Percentiles rank a stretch among this genome's conserved stretches.
Evolutionary conservation across 2,329 filamentous ascomycete genomes (phyloP).

Genomic region (Pezicula radicicola): DNA sequence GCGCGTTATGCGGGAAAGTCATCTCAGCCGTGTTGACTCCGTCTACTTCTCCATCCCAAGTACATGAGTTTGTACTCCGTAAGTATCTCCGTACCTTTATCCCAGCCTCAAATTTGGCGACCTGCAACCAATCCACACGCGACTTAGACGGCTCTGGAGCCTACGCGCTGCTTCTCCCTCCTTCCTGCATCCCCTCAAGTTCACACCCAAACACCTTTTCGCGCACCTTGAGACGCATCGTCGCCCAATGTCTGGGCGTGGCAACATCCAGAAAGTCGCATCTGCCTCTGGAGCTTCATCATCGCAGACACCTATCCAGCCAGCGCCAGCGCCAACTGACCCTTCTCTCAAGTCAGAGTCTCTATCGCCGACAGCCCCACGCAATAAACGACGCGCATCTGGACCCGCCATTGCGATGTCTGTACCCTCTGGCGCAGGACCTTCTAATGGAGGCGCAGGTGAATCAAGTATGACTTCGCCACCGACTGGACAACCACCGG

Average conservation of each 20-base stretch:
- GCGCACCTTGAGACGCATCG: conserved; percentile 2
- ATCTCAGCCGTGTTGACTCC: conserved; percentile 23
- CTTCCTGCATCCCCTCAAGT: neutral
- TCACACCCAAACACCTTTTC: neutral
- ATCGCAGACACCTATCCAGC: conserved; percentile 6
- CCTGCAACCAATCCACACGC: conserved; percentile 23
- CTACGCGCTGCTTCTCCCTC: conserved; percentile 15
- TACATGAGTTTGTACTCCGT: conserved; percentile 18
- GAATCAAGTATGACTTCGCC: conserved; percentile 26
- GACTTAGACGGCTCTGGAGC: conserved; percentile 13
- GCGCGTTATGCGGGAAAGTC: conserved; percentile 23
- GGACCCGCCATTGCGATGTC: conserved; percentile 5
- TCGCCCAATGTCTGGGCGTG: conserved; percentile 28
- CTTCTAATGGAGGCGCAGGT: conserved; percentile 9
- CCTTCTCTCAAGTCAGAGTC: conserved; percentile 17
- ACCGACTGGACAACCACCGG: conserved; percentile 48
- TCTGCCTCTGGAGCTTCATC: conserved; percentile 15
- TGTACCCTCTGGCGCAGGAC: conserved; percentile 11
- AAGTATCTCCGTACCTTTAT: conserved; percentile 26
- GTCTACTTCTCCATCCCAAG: conserved; percentile 16
- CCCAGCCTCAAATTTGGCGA: conserved; percentile 22
- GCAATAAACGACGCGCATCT: conserved; percentile 25
- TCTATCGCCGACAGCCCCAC: conserved; percentile 15
- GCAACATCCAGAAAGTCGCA: conserved; percentile 20
- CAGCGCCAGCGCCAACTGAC: conserved; percentile 14